Percentiles rank a stretch among this genome's conserved stretches.
Conservation (phyloP, 2,329 filamentous ascomycete species). For the Reticulascus tulasneorum region DNA sequence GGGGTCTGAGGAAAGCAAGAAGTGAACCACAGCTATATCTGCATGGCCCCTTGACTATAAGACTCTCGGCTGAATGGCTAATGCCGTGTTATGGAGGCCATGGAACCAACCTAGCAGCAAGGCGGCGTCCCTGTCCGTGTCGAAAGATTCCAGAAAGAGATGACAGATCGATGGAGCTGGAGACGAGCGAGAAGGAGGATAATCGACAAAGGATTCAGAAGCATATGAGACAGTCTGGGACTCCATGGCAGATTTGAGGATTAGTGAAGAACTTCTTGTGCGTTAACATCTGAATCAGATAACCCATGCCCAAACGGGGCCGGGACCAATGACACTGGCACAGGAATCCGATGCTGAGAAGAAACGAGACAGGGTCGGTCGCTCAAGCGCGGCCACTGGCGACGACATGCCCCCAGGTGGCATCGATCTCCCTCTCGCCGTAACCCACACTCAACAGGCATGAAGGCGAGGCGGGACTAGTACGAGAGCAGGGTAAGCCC, state of each 20-base stretch:
- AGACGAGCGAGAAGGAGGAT: background rate
- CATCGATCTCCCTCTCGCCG: too few relatives aligned
- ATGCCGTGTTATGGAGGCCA: slow-evolving; percentile 37
- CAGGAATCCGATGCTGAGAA: too few relatives aligned
- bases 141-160: slow-evolving; percentile 16
- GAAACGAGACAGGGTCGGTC: too few relatives aligned
- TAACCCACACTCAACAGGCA: slow-evolving; percentile 20
- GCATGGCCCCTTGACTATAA: slow-evolving; percentile 31
- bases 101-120: slow-evolving; percentile 31
- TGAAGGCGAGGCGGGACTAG: slow-evolving; percentile 1
- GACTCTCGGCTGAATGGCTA: slow-evolving; percentile 47
- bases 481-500: slow-evolving; percentile 9
- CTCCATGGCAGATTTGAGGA: too few relatives aligned
- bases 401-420: too few relatives aligned
- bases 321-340: too few relatives aligned
- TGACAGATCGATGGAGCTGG: slow-evolving; percentile 5
- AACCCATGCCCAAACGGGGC: too few relatives aligned
- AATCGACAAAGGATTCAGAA: slow-evolving; percentile 15
- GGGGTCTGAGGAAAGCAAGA: slow-evolving; percentile 20
- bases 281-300: too few relatives aligned
- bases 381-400: too few relatives aligned
- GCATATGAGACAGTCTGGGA: slow-evolving; percentile 22
- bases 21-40: slow-evolving; percentile 29
- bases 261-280: too few relatives aligned
- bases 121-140: slow-evolving; percentile 23